These are phyloP conservation scores for Bromus sterilis DNA, from an alignment of 176 grass and related monocot genomes.

Conservation along the genomic window DNA sequence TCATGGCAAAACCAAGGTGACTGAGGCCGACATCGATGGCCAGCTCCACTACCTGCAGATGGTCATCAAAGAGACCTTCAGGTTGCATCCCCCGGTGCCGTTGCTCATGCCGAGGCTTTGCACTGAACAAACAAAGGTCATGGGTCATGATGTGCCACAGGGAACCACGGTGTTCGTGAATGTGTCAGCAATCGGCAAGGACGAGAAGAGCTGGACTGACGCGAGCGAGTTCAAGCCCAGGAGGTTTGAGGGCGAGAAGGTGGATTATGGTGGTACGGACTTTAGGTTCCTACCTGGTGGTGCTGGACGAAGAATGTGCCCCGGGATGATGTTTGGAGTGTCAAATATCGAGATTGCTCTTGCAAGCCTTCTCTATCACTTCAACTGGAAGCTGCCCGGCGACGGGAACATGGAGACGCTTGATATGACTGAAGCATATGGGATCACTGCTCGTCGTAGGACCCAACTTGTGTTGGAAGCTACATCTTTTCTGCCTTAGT, in stretches of 20 bases:
- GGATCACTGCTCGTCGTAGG: neutral
- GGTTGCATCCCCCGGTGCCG: slow-evolving; percentile 28
- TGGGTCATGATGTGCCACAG: slow-evolving; percentile 26
- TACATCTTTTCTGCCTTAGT: neutral
- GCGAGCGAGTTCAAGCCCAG: slow-evolving; percentile 27
- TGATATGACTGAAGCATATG: slow-evolving; percentile 25
- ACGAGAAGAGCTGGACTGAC: slow-evolving; percentile 21
- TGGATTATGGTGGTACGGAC: neutral
- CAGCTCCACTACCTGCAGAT: slow-evolving; percentile 20
- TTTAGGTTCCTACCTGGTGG: slow-evolving; percentile 27
- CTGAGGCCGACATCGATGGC: neutral
- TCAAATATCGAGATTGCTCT: slow-evolving; percentile 16
- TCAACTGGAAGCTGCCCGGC: slow-evolving; percentile 7
- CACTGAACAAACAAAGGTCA: slow-evolving; percentile 13
- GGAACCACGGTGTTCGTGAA: slow-evolving; percentile 23
- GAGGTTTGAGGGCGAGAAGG: neutral
- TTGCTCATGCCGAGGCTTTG: slow-evolving; percentile 30
- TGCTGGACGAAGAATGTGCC: slow-evolving; percentile 31
- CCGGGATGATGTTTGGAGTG: slow-evolving; percentile 21
- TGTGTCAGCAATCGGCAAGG: slow-evolving; percentile 33
- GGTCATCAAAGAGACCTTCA: slow-evolving; percentile 43
- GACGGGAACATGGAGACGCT: neutral
- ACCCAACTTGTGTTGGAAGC: neutral
- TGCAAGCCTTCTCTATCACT: slow-evolving; percentile 20
- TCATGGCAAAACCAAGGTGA: neutral